Conservation (phyloP, 768 basidiomycete genomes). For the Amanita molliuscula region DNA sequence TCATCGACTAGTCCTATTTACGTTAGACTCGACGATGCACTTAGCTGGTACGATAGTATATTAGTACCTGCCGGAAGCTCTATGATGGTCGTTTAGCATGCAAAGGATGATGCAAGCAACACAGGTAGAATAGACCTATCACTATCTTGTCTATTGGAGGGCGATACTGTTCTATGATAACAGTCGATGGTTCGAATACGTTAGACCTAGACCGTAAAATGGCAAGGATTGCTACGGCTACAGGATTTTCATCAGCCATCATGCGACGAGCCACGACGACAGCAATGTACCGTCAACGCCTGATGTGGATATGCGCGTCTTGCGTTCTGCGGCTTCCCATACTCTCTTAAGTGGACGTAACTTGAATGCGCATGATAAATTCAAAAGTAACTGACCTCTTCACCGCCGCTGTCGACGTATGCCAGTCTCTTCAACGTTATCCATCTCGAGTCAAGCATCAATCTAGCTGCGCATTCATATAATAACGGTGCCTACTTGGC, state of each 20-base stretch:
- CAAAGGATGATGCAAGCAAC: not conserved
- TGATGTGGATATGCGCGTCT: slow-evolving; percentile 63
- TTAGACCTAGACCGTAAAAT: slow-evolving; percentile 66
- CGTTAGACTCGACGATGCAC: not conserved
- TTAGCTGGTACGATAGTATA: slow-evolving; percentile 13
- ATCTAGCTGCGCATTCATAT: not conserved
- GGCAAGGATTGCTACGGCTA: slow-evolving; percentile 81
- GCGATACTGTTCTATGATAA: slow-evolving; percentile 88
- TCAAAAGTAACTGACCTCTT: slow-evolving; percentile 36
- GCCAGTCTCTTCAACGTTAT: slow-evolving; percentile 73
- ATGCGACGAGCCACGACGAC: not conserved
- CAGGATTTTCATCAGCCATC: not conserved
- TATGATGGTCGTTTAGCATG: slow-evolving; percentile 6
- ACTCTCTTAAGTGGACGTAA: slow-evolving; percentile 35
- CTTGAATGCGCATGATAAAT: not conserved
- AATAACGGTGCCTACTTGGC: not conserved
- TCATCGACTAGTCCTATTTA: slow-evolving; percentile 70
- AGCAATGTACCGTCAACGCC: slow-evolving; percentile 67
- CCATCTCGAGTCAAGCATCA: slow-evolving; percentile 44
- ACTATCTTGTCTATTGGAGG: slow-evolving; percentile 74
- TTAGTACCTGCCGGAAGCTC: slow-evolving; percentile 29
- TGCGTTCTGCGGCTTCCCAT: slow-evolving; percentile 90
- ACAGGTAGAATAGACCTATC: slow-evolving; percentile 39
- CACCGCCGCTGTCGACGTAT: slow-evolving; percentile 72
- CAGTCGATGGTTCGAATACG: slow-evolving; percentile 64